Base-by-base conservation (phyloP, 2,329 filamentous ascomycete genomes). In the Pyrenophora tritici-repentis region DNA sequence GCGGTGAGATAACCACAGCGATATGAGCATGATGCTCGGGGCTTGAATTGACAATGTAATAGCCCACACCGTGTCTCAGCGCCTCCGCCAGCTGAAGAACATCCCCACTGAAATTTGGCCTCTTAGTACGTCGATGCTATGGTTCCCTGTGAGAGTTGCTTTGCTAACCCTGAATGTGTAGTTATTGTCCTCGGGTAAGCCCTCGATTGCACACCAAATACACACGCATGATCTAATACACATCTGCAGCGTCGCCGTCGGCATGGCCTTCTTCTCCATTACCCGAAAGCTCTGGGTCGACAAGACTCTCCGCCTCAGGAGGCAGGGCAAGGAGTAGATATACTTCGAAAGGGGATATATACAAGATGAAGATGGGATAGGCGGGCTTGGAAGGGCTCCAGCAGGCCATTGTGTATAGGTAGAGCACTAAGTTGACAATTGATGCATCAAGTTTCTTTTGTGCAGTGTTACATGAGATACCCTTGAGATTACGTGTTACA, bases 31-130 rank as follows among this genome's bases (percentile, higher is more conserved):
- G 20, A 20, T 42, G 7, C 44, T 42, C 42, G 50, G 3, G 37
- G 50, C 50, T n/a, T 47, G 39, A 40, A 67, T 55, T 64, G 54
- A 62, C 50, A 12, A 46, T 62, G 47, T 37, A 43, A 46, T 66
- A 99, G 94, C 91, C 75, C 94, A 97, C 81, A 97, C 93, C 70
- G 86, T 97, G 78, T 96, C 93, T 63, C 94, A 97, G 82, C 90
- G 93, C 75, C 83, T 99, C 70, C 89, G 92, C 75, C 88, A 86
- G 74, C 83, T 97, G 72, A 92, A 89, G 84, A 86, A 87, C 79
- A 88, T 97, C 73, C 94, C 94, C 65, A 86, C 91, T 66, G 94
- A 99, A 83, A 83, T 99, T 84, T 86, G 92, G 67, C 94, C 94
- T 72, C 88, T 99, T 68, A 92, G 92, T 96, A 87, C 76, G 85